phyloP scores from a whole-genome alignment of 345 rosid genomes.

The Lumnitzera littorea region DNA sequence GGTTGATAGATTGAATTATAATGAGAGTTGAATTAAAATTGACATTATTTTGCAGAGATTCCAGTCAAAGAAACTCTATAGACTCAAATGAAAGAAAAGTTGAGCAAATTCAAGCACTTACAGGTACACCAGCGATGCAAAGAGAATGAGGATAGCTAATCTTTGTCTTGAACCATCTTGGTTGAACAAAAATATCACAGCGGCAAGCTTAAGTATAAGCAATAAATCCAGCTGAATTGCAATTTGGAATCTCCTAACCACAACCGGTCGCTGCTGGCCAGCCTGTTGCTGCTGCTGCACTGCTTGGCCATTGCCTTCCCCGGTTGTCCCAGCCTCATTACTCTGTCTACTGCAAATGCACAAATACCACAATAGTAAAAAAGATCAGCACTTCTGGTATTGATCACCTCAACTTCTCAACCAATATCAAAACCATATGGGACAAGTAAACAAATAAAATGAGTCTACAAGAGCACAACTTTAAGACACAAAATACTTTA shows the following conservation, averaged over 20 bases:
- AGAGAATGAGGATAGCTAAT: slow-evolving; percentile 72
- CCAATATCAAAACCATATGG: too few species aligned
- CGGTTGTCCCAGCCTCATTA: slow-evolving; percentile 32
- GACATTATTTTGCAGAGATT: too few species aligned
- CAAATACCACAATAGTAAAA: slow-evolving; percentile 3
- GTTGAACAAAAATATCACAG: slow-evolving; percentile 87
- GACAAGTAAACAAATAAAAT: too few species aligned
- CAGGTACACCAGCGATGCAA: slow-evolving; percentile 84
- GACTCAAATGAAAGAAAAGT: background rate
- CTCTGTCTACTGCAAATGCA: slow-evolving; percentile 16
- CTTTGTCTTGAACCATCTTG: slow-evolving; percentile 98
- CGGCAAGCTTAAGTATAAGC: slow-evolving; percentile 87
- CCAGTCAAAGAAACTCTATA: background rate
- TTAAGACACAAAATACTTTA: background rate
- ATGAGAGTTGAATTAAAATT: too few species aligned
- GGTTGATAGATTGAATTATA: too few species aligned
- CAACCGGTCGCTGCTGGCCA: slow-evolving; percentile 65
- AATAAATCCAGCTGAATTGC: slow-evolving; percentile 90
- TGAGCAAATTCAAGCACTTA: slow-evolving; percentile 33
- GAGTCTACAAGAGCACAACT: too few species aligned
- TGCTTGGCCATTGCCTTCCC: slow-evolving; percentile 41
- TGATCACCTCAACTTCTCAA: too few species aligned
- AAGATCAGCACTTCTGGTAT: background rate
- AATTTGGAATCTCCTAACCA: slow-evolving; percentile 79
- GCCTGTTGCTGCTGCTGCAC: slow-evolving; percentile 59